Base-by-base conservation (phyloP, 257 asterid species). In the Fraxinus americana region DNA sequence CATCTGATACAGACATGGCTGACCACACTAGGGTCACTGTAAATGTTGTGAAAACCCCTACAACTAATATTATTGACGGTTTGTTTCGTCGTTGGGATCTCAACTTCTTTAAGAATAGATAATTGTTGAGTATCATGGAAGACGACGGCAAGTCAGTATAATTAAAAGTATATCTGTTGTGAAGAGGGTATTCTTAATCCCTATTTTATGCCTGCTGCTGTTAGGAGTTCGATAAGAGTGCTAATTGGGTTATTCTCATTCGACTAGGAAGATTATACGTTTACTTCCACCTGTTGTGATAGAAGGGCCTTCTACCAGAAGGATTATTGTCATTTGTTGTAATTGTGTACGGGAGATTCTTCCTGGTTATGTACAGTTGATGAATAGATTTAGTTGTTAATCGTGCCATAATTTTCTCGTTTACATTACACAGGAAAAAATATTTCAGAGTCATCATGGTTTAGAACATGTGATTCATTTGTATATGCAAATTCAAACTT, bases 51-150 rank as follows among this genome's bases (percentile, higher is more conserved):
- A 94, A 86, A 81, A 87, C 75, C 80, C 93, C 92, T 3, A 63
- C 95, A 11, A 79, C 77, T 61, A 91, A 88, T 77, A 84, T 89
- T 79, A 83, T 91, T 83, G 98, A 91, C 48, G 96, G 98, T 75
- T 78, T 92, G 71, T 74, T 88, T 59, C 97, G 98, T 25, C 92
- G 98, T 43, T 92, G 97, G 98, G 98, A 94, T 85, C 83, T 88
- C 77, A 91, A 84, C 80, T 93, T 89, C 87, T 92, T 94, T 87
- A 73, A 90, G 71, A 87, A 83, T 86, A 89, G 85, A 86, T 92
- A 81, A 92, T 77, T 75, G 23, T 75, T 27, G 48, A 70, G 70
- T 39, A 32, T 34, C 66, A 45, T 57, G 69, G 77, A 65, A 48
- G 77, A 52, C 5, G 71, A 77, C 75, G 4, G 25, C 32, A 30